Percentiles rank a stretch among this genome's conserved stretches.
These are phyloP conservation scores for Rhizomucor pusillus DNA, from an alignment of 371 early-diverging fungal species.

Conservation along the genomic window DNA sequence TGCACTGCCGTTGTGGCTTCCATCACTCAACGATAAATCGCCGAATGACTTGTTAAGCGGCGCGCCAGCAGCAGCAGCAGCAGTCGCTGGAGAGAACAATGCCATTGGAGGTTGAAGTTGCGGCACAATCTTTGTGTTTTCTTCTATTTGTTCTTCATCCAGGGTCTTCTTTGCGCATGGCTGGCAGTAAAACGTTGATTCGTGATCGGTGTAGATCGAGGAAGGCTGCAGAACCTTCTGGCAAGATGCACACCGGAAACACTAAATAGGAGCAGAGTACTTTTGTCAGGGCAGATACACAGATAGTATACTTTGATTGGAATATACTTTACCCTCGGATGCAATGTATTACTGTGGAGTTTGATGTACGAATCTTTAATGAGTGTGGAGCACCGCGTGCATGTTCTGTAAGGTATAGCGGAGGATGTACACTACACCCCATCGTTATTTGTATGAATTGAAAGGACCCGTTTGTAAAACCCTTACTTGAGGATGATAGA, in stretches of 20 bases:
- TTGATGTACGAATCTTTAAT: slow-evolving; percentile 24
- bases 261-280: slow-evolving; percentile 13
- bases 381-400: slow-evolving; percentile 20
- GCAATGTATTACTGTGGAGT: slow-evolving; percentile 16
- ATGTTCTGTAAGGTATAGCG: slow-evolving; percentile 5
- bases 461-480: not conserved
- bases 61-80: no score
- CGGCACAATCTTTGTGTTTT: slow-evolving; percentile 36
- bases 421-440: not conserved
- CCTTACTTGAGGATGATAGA: slow-evolving; percentile 39
- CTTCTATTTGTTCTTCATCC: slow-evolving; percentile 10
- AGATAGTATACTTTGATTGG: not conserved
- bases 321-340: slow-evolving; percentile 23
- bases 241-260: slow-evolving; percentile 38
- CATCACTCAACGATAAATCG: not conserved
- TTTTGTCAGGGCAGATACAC: not conserved
- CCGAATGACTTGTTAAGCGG: not conserved
- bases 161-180: slow-evolving; percentile 10
- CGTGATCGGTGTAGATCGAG: slow-evolving; percentile 26
- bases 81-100: slow-evolving; percentile 1
- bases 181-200: slow-evolving; percentile 27
- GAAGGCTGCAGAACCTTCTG: slow-evolving; percentile 30
- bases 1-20: slow-evolving; percentile 3
- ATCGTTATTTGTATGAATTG: not conserved
- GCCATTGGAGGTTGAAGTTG: slow-evolving; percentile 19